Base-by-base conservation (phyloP, 495 filamentous ascomycete species). In the Platismatia glauca region DNA sequence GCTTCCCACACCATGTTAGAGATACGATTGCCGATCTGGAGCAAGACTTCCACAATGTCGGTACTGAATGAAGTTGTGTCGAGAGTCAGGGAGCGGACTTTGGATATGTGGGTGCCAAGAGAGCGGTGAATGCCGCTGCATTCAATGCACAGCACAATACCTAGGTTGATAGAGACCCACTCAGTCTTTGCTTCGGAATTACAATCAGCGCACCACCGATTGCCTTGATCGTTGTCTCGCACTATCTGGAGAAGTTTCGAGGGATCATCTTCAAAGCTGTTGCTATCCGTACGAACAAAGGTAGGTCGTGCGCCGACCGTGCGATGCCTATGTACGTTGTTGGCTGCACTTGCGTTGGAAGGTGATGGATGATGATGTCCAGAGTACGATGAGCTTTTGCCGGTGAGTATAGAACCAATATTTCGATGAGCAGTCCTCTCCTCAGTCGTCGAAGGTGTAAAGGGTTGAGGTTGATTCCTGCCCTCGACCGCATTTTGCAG, bases 121-220 rank as follows among this genome's bases (percentile, higher is more conserved):
- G 94, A 97, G 29, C 94, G 86, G 74, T 99, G 94, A 62, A 99
- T 96, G 68, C 94, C 94, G 69, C 91, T 94, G 74, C 94, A 99
- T 73, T 99, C 94, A 65, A 99, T 99, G 75, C 94, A 99, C 20
- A 99, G 81, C 37, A 97, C 86, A 59, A 97, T 95, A 35, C 89
- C 95, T 5, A 99, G 82, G 67, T 99, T 99, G 72, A 99, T 96
- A 2, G 93, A 97, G 44, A 96, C 94, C 94, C 94, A 99, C 72
- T 99, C 95, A 22, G 95, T 90, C 73, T 95, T 97, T 66, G 86
- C 82, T 35, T 86, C 86, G 29, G 91, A 95, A 18, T 89, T 90
- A 71, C 94, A 99, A 70, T 99, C 94, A 29, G 93, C 94, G 73
- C 94, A 99, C 84, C 87, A 89, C 59, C 84, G 88, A 72, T 99